Percentiles rank a stretch among this genome's conserved stretches.
These are phyloP conservation scores for Penicillium argentinense DNA, from an alignment of 495 filamentous ascomycete species.

Conservation along the genomic window DNA sequence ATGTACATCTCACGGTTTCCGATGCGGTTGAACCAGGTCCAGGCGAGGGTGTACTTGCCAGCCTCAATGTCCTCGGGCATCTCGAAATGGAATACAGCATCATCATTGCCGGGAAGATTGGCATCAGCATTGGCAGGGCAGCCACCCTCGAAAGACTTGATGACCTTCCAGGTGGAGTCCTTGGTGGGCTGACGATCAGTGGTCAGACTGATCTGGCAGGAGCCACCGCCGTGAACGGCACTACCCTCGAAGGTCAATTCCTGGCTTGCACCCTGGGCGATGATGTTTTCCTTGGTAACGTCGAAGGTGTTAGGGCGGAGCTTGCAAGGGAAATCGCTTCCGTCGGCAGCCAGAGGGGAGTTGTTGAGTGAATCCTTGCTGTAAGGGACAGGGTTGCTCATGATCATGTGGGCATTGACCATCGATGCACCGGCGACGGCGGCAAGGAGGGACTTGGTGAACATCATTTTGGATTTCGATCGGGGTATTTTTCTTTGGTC, in stretches of 20 bases:
- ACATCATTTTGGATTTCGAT: slow-evolving; percentile 46
- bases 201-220: slow-evolving; percentile 83
- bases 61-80: slow-evolving; percentile 43
- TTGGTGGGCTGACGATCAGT: slow-evolving; percentile 63
- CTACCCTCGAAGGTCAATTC: slow-evolving; percentile 35
- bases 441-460: slow-evolving; percentile 37
- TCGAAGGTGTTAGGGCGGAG: slow-evolving; percentile 23
- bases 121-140: slow-evolving; percentile 61
- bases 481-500: slow-evolving; percentile 11
- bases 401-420: slow-evolving; percentile 64
- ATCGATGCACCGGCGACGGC: slow-evolving; percentile 50
- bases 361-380: slow-evolving; percentile 50
- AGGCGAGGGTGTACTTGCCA: slow-evolving; percentile 70
- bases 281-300: slow-evolving; percentile 27
- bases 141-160: slow-evolving; percentile 77
- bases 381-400: slow-evolving; percentile 69
- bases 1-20: slow-evolving; percentile 94
- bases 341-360: slow-evolving; percentile 58
- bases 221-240: slow-evolving; percentile 85
- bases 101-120: slow-evolving; percentile 29
- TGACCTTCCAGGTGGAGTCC: slow-evolving; percentile 65
- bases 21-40: slow-evolving; percentile 89
- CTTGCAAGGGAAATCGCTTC: slow-evolving; percentile 82
- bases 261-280: slow-evolving; percentile 30
- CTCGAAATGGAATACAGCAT: slow-evolving; percentile 36